These are phyloP conservation scores for Mycocentrospora acerina DNA, from an alignment of 2,329 filamentous ascomycete genomes.

Conservation along the genomic window DNA sequence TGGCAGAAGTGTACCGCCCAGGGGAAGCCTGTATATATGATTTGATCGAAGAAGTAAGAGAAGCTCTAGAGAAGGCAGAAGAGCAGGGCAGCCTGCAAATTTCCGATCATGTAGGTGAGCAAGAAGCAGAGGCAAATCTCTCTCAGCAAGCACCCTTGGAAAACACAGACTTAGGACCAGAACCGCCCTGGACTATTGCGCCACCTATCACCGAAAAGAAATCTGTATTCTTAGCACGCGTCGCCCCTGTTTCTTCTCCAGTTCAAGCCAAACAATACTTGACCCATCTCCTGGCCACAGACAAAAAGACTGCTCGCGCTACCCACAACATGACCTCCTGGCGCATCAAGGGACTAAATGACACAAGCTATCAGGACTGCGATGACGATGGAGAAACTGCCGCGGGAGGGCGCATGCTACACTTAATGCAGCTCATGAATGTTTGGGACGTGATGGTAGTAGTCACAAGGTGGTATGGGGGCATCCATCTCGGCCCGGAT, in stretches of 20 bases:
- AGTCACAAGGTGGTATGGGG: conserved; percentile 94
- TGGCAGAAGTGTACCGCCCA: conserved; percentile 67
- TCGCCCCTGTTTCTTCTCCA: conserved; percentile 68
- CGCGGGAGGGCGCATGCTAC: conserved; percentile 79
- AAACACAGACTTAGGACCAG: conserved; percentile 34
- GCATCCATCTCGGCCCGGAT: conserved; percentile 82
- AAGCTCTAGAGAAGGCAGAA: conserved; percentile 53
- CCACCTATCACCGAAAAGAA: conserved; percentile 76
- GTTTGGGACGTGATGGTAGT: conserved; percentile 92
- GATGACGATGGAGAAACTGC: conserved; percentile 96
- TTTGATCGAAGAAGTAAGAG: conserved; percentile 68
- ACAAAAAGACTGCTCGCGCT: conserved; percentile 81
- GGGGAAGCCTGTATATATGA: conserved; percentile 88
- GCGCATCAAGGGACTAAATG: conserved; percentile 68
- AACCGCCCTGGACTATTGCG: conserved; percentile 72
- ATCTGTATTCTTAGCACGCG: conserved; percentile 83
- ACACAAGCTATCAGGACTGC: conserved; percentile 76
- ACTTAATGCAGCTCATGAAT: conserved; percentile 93
- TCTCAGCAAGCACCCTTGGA: not conserved
- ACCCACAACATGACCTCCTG: conserved; percentile 97
- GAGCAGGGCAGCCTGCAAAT: conserved; percentile 28
- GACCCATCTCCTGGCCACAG: conserved; percentile 73
- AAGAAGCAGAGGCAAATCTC: conserved; percentile 4
- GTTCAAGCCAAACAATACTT: conserved; percentile 71
- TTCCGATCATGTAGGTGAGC: conserved; percentile 20